These are phyloP conservation scores for Russula sp. DNA, from an alignment of 768 basidiomycete genomes.

Conservation along the genomic window DNA sequence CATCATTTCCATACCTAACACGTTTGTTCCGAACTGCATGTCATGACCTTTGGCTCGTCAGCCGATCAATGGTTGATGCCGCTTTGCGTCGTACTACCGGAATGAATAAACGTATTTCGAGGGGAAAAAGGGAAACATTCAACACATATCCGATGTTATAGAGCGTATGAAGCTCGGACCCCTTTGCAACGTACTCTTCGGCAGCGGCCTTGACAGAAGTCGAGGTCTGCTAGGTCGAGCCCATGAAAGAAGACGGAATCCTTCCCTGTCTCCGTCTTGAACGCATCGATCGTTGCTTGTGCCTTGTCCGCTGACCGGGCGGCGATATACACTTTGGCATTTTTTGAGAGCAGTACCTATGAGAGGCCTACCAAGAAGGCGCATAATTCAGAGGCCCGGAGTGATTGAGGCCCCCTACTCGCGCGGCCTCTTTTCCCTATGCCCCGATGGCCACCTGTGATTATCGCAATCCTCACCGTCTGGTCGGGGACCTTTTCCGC, in stretches of 20 bases:
- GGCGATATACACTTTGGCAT: background rate
- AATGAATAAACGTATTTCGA: background rate
- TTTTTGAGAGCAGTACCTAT: background rate
- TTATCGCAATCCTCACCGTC: background rate
- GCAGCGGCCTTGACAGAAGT: background rate
- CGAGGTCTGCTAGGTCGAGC: background rate
- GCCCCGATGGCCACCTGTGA: background rate
- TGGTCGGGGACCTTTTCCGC: slow-evolving; percentile 11
- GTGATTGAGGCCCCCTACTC: too few species aligned
- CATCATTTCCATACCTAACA: slow-evolving; percentile 1
- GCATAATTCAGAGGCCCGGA: too few species aligned
- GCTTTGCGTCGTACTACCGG: background rate
- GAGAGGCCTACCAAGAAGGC: too few species aligned
- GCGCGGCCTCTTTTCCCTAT: background rate
- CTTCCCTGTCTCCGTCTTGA: background rate
- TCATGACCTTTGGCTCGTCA: background rate
- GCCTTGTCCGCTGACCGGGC: background rate
- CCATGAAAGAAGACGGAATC: background rate
- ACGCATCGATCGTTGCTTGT: background rate
- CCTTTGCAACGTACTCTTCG: background rate
- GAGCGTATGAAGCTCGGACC: background rate
- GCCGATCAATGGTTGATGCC: background rate
- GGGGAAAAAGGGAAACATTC: background rate
- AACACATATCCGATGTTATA: background rate
- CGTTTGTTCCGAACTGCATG: background rate